These are phyloP conservation scores for Spathaspora sp. DNA, from an alignment of 1,139 yeast genomes.

Conservation along the genomic window DNA sequence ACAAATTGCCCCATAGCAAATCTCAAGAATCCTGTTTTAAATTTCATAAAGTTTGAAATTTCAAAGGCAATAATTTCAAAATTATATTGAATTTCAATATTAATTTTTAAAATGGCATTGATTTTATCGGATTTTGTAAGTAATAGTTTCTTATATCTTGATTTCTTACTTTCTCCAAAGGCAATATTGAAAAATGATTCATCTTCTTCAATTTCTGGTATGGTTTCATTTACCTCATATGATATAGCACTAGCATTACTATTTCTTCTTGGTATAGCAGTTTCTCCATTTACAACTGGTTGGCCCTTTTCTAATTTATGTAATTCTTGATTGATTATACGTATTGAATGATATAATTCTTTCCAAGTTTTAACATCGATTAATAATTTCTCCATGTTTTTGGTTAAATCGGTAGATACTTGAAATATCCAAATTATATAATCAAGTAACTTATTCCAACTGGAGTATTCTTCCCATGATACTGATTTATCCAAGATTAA, in stretches of 20 bases:
- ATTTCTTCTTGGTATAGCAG: not conserved
- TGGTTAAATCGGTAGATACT: conserved; percentile 31
- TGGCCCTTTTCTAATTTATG: conserved; percentile 13
- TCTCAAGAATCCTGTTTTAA: conserved; percentile 42
- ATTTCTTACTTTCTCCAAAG: conserved; percentile 34
- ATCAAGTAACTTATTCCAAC: conserved; percentile 19
- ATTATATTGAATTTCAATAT: conserved; percentile 38
- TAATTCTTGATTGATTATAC: conserved; percentile 31
- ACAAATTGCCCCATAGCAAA: conserved; percentile 37
- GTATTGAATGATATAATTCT: conserved; percentile 33
- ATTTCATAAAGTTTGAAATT: conserved; percentile 55
- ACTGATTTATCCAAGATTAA: conserved; percentile 10
- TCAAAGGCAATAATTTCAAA: conserved; percentile 67
- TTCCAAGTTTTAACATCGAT: conserved; percentile 53
- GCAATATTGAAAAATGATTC: conserved; percentile 26
- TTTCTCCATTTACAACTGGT: not conserved
- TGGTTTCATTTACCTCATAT: conserved; percentile 2
- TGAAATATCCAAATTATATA: conserved; percentile 32
- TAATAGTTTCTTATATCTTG: conserved; percentile 33
- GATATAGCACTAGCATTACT: conserved; percentile 9
- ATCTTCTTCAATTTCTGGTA: conserved; percentile 13
- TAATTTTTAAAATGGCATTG: conserved; percentile 32
- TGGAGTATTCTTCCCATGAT: conserved; percentile 14
- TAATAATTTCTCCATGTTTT: conserved; percentile 37
- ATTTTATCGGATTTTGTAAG: conserved; percentile 33